Conservation (phyloP, 2,329 filamentous ascomycete species). For the Scedosporium boydii region DNA sequence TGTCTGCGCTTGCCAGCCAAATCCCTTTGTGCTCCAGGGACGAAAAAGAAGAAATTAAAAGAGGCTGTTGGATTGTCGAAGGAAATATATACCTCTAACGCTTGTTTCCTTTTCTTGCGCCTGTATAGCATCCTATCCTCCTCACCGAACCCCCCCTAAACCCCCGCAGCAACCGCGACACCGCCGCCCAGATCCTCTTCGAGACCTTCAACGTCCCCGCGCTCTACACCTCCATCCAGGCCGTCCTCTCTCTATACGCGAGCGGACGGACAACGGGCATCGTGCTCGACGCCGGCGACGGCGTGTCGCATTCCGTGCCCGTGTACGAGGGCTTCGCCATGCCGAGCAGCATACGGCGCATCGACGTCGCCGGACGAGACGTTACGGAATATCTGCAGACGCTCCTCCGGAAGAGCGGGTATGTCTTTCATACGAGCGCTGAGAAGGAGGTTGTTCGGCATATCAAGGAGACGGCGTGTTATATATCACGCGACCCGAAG, state of each 20-base stretch:
- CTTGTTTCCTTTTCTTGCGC: conserved; percentile 12
- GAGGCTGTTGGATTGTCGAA: too few relatives aligned
- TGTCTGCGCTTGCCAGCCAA: not conserved
- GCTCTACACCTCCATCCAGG: conserved; percentile 93
- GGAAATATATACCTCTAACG: too few relatives aligned
- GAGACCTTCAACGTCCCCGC: conserved; percentile 98
- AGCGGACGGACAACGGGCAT: conserved; percentile 93
- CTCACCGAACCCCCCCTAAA: conserved; percentile 94
- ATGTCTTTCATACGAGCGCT: conserved; percentile 93
- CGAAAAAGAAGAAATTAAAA: too few relatives aligned
- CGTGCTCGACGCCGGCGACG: conserved; percentile 89
- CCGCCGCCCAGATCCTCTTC: conserved; percentile 92
- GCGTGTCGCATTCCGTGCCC: conserved; percentile 92
- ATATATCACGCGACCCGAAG: conserved; percentile 81
- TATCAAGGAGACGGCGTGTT: conserved; percentile 93
- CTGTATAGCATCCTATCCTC: conserved; percentile 73
- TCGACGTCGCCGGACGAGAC: conserved; percentile 92
- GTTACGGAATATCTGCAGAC: conserved; percentile 93
- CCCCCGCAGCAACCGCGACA: conserved; percentile 90
- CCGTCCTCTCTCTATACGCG: conserved; percentile 89
- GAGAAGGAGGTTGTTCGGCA: conserved; percentile 98
- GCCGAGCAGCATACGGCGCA: conserved; percentile 86
- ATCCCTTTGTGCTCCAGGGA: too few relatives aligned
- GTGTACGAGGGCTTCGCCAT: conserved; percentile 98
- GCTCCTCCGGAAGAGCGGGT: conserved; percentile 81